Evolutionary conservation across 2,329 filamentous ascomycete species (phyloP), one percentile per base, ranked within the genome.

Genomic region (Ceratocystis albifundus): DNA sequence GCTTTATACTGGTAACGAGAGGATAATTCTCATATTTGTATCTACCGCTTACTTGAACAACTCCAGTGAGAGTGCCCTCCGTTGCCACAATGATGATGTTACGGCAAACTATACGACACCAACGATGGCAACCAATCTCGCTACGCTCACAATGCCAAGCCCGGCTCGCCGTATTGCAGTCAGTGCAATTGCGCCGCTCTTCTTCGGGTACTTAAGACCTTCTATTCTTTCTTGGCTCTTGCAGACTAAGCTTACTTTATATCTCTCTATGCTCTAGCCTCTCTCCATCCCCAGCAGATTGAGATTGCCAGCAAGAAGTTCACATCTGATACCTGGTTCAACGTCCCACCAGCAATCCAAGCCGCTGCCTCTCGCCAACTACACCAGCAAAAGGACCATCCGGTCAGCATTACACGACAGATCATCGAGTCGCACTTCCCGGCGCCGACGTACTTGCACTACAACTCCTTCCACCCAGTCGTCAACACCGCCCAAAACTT

Each of bases 391-490:
- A 84, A 87, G 69, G 87, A 96, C 75, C 94, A 99, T 73, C 94
- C 94, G 28, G 81, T 99, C 45, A 85, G 84, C 70, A 96, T 97
- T 72, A 97, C 94, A 10, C 86, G 94, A 48, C 85, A 91, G 72
- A 87, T 99, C 69, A 95, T 99, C 73, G 89, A 97, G 78, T 90
- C 89, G 65, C 86, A 88, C 69, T 99, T 97, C 74, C 86, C 90
- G 0, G 74, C 74, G 2, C 84, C 88, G 0, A 83, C 82, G 8
- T 96, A 86, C 77, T 85, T 83, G 68, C 86, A 88, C 72, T 85
- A 96, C 79, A 90, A 90, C 72, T 80, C 84, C 65, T 84, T 92
- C 72, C 86, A 88, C 70, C 93, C 94, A 0, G 85, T 96, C 50
- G 94, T 97, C 28, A 86, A 88, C 44, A 88, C 90, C 1, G 77